phyloP scores from a whole-genome alignment of 768 basidiomycete genomes.

The Dentipellis fragilis region DNA sequence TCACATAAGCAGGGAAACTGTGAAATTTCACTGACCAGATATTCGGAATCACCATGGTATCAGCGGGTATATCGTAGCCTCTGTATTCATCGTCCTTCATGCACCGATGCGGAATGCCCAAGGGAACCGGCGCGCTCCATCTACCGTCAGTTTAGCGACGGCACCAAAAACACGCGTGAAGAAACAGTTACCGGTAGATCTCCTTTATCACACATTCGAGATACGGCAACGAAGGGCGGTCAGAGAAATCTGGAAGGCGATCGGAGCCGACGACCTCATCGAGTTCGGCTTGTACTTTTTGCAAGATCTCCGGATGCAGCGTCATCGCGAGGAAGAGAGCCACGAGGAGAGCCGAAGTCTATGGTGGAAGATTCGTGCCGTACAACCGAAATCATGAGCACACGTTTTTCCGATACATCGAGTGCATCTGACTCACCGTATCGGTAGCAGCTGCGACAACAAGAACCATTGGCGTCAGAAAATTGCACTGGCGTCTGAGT shows the following conservation, averaged over 20 bases:
- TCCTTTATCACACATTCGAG: constrained; percentile 15
- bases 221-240: constrained; percentile 16
- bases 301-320: constrained; percentile 15
- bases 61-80: constrained; percentile 12
- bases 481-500: neutral
- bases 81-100: constrained; percentile 12
- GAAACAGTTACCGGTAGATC: constrained; percentile 12
- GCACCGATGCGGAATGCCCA: constrained; percentile 14
- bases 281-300: constrained; percentile 18
- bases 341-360: constrained; percentile 11
- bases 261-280: constrained; percentile 16
- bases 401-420: neutral
- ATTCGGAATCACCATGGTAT: constrained; percentile 12
- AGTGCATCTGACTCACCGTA: constrained; percentile 5
- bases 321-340: constrained; percentile 14
- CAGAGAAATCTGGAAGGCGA: constrained; percentile 19
- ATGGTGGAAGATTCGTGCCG: neutral
- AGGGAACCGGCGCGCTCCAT: constrained; percentile 12
- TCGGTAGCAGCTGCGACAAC: constrained; percentile 11
- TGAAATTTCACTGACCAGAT: constrained; percentile 10
- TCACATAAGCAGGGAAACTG: neutral
- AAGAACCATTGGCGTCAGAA: constrained; percentile 7
- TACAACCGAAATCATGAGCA: too few relatives aligned
- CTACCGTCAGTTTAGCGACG: constrained; percentile 1
- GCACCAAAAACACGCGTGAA: neutral